Evolutionary conservation across 2,329 filamentous ascomycete genomes (phyloP).

Genomic region (Calonectria leucothoes): DNA sequence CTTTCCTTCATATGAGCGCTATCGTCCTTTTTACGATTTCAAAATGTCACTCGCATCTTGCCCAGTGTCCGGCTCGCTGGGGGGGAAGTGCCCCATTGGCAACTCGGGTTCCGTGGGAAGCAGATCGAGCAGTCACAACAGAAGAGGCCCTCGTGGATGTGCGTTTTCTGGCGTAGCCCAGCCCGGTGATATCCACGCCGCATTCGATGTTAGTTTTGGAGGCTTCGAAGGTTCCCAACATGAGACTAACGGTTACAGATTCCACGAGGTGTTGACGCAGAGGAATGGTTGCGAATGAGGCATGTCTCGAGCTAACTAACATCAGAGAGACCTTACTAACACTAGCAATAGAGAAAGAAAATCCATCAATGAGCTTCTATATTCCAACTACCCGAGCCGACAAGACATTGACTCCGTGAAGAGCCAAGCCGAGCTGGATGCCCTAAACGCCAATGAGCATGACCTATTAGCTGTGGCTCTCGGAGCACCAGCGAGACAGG

Average conservation of each 20-base stretch:
- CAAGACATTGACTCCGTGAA: constrained; percentile 53
- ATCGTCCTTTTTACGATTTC: neutral
- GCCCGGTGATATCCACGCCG: constrained; percentile 33
- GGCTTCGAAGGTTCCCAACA: rapidly evolving
- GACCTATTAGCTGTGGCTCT: constrained; percentile 64
- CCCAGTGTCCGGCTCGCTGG: constrained; percentile 45
- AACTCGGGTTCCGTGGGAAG: constrained; percentile 1
- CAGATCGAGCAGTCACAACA: neutral
- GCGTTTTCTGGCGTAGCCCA: constrained; percentile 31
- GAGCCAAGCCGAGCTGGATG: constrained; percentile 55
- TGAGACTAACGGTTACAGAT: constrained; percentile 47
- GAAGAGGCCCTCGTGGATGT: constrained; percentile 28
- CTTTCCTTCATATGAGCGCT: neutral
- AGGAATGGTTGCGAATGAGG: constrained; percentile 58
- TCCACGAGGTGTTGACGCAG: constrained; percentile 56
- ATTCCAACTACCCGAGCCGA: constrained; percentile 55
- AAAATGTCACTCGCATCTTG: constrained; percentile 47
- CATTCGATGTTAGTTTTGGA: constrained; percentile 29
- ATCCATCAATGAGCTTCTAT: constrained; percentile 61
- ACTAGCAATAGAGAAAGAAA: constrained; percentile 52
- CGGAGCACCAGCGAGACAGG: constrained; percentile 65
- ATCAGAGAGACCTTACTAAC: neutral
- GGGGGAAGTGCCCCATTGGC: constrained; percentile 38
- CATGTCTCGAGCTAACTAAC: neutral
- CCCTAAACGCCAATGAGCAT: constrained; percentile 58